phyloP scores from a whole-genome alignment of 1,139 yeast genomes.

The Yamadazyma taylorii region DNA sequence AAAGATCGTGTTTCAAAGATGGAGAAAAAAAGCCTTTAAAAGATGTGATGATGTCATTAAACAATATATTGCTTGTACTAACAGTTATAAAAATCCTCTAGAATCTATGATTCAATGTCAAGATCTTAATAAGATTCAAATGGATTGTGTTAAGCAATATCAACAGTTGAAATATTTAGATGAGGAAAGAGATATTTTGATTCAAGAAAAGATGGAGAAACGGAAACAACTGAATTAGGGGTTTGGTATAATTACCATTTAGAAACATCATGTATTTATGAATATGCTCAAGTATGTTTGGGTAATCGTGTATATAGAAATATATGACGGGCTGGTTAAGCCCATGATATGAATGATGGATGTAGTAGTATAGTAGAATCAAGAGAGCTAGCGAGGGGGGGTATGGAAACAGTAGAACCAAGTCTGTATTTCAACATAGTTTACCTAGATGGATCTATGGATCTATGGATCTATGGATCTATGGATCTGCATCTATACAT shows the following conservation, averaged over 20 bases:
- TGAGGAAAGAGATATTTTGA: slow-evolving; percentile 64
- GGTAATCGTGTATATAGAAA: not conserved
- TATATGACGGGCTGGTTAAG: not conserved
- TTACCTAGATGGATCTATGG: too few relatives aligned
- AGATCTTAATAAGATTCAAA: slow-evolving; percentile 29
- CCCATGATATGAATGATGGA: too few relatives aligned
- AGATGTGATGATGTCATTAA: slow-evolving; percentile 68
- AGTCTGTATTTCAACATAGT: too few relatives aligned
- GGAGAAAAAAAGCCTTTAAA: slow-evolving; percentile 73
- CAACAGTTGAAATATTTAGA: slow-evolving; percentile 71
- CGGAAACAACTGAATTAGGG: slow-evolving; percentile 2
- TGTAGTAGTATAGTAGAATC: too few relatives aligned
- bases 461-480: too few relatives aligned
- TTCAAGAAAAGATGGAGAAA: slow-evolving; percentile 52
- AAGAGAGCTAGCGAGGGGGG: too few relatives aligned
- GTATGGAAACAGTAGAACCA: too few relatives aligned
- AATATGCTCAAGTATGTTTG: too few relatives aligned
- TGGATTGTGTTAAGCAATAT: slow-evolving; percentile 62
- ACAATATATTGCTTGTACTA: slow-evolving; percentile 43
- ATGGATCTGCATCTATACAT: too few relatives aligned
- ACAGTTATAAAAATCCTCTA: slow-evolving; percentile 45
- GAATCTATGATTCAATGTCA: slow-evolving; percentile 61
- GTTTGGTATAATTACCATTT: too few relatives aligned
- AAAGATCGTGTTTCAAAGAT: slow-evolving; percentile 71
- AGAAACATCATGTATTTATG: too few relatives aligned